Base-by-base conservation (phyloP, 2,329 filamentous ascomycete species). In the Colletotrichum lindemuthianum region DNA sequence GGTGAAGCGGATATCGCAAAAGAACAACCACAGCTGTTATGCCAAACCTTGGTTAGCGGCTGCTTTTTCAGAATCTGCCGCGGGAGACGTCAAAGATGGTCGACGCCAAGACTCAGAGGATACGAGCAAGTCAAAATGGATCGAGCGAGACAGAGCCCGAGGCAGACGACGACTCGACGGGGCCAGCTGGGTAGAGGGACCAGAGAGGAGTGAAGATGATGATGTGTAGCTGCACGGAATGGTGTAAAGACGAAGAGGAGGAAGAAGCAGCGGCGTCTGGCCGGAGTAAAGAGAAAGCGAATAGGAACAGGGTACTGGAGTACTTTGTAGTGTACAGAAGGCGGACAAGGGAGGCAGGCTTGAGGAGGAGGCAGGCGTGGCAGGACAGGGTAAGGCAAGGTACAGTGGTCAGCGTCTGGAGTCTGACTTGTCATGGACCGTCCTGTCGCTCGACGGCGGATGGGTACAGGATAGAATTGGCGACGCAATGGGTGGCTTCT, bases 341-440 rank as follows among this genome's bases (percentile, higher is more conserved):
- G 61, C 65, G 63, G 66, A 67, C 65, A 64, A 68, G 60, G 72
- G 63, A 63, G 68, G 58, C 65, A 63, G 68, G 58, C 65, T 63
- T 4, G 24, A 24, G 24, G 24, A 24, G 24, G 5, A 24, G 24
- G 24, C 24, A 67, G 71, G 68, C 4, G 5, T 4, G 24, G 24
- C 24, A 67, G 71, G 68, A 66, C 69, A 71, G 73, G 63, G 60
- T 37, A 59, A 64, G 55, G 55, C 47, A 67, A 63, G 75, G 73
- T 74, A 76, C 74, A 72, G 72, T 70, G 70, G 69, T 65, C 70
- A 24, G 24, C 24, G 24, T 24, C 24, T 24, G 24, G 24, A 24
- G 24, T 24, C 24, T 24, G 24, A 24, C 24, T 24, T 24, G 24
- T 24, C 69, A 56, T 45, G 57, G 61, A 15, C 41, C 36, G 51